Evolutionary conservation across 2,329 filamentous ascomycete species (phyloP).

Genomic region (Nectriaceae sp.): DNA sequence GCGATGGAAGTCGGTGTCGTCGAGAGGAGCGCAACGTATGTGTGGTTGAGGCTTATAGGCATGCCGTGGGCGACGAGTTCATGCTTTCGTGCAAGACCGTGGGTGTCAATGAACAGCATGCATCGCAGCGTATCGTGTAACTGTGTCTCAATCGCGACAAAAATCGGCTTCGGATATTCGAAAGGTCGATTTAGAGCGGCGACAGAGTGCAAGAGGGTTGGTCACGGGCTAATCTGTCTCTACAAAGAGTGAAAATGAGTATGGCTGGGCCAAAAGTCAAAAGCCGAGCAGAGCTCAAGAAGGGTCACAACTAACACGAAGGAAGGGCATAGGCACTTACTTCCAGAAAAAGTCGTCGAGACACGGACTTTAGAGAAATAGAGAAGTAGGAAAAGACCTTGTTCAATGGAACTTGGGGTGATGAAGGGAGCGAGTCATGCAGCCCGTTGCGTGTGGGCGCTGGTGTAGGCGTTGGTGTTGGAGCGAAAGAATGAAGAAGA

Average conservation of each 20-base stretch:
- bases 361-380: too few relatives aligned
- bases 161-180: background rate
- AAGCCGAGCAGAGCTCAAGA: conserved; percentile 15
- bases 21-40: conserved; percentile 10
- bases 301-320: conserved; percentile 28
- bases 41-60: conserved; percentile 20
- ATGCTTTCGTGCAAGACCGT: conserved; percentile 26
- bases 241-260: too few relatives aligned
- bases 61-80: conserved; percentile 24
- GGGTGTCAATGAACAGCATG: conserved; percentile 24
- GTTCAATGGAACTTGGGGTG: conserved; percentile 14
- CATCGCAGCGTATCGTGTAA: conserved; percentile 25
- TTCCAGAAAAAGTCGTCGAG: too few relatives aligned
- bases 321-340: conserved; percentile 20
- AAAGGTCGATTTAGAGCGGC: background rate
- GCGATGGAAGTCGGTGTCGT: conserved; percentile 9
- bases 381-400: conserved; percentile 10
- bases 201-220: background rate
- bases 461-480: conserved; percentile 19
- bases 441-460: conserved; percentile 13
- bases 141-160: conserved; percentile 18
- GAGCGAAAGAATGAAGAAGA: conserved; percentile 20
- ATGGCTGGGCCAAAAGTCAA: background rate
- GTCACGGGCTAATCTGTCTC: conserved; percentile 1
- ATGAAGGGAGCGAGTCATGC: conserved; percentile 20